A percentile compares a stretch with the other conserved stretches of the same genome.
These are phyloP conservation scores for Ocimum tenuiflorum DNA, from an alignment of 257 asterid species.

Conservation along the genomic window DNA sequence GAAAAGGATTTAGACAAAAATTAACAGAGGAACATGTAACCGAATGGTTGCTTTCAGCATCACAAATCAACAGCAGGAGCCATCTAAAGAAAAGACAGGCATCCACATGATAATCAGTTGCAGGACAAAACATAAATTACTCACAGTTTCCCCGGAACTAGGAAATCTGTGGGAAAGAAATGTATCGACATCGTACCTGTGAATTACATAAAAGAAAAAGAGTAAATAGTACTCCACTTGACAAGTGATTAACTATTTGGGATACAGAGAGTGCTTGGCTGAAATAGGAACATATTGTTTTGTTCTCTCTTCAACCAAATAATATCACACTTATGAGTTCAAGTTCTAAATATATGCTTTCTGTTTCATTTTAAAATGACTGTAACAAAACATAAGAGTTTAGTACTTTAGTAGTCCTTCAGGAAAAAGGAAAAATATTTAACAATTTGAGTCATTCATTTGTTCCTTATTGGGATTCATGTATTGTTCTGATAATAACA, in stretches of 20 bases:
- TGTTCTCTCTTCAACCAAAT: background rate
- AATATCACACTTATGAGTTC: background rate
- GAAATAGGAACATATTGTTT: slow-evolving; percentile 1
- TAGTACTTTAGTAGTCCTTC: background rate
- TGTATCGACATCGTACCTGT: slow-evolving; percentile 82
- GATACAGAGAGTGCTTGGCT: background rate
- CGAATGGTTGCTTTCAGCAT: background rate
- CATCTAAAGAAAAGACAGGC: background rate
- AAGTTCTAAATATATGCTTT: background rate
- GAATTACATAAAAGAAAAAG: background rate
- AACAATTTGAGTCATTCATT: background rate
- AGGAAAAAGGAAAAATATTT: background rate
- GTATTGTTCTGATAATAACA: background rate
- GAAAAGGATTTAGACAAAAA: background rate
- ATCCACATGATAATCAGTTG: background rate
- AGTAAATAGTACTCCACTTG: background rate
- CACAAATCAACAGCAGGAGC: slow-evolving; percentile 6
- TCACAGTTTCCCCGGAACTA: slow-evolving; percentile 64
- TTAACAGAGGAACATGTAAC: background rate
- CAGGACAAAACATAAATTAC: slow-evolving; percentile 26
- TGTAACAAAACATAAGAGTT: background rate
- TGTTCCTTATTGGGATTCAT: background rate
- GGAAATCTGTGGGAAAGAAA: slow-evolving; percentile 64
- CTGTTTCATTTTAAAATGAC: background rate
- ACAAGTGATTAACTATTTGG: background rate